These are phyloP conservation scores for Cladosporium sphaerospermum DNA, from an alignment of 2,329 filamentous ascomycete genomes.

Conservation along the genomic window DNA sequence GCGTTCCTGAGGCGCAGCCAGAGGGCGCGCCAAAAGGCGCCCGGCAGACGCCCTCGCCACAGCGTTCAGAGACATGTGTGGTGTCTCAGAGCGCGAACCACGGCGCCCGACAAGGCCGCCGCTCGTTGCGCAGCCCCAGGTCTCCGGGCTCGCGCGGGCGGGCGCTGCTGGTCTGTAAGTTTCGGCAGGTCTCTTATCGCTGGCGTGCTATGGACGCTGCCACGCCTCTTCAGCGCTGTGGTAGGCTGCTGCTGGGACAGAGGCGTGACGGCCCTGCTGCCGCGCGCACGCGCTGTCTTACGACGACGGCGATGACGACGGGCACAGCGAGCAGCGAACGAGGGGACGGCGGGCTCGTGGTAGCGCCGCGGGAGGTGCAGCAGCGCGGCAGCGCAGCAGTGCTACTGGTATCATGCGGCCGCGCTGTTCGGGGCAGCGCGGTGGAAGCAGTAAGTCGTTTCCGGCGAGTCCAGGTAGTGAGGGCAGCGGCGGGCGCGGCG, in stretches of 20 bases:
- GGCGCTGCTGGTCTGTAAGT: constrained; percentile 1
- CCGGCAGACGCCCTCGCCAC: not conserved
- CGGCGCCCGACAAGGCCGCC: not conserved
- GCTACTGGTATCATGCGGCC: not conserved
- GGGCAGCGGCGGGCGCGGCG: not conserved
- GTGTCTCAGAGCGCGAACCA: constrained; percentile 8
- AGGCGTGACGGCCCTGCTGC: not conserved
- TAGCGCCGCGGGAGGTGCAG: too few relatives aligned
- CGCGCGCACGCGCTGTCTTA: not conserved
- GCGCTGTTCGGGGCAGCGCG: not conserved
- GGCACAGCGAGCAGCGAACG: too few relatives aligned
- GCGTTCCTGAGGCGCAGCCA: constrained; percentile 9
- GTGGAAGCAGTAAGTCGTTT: constrained; percentile 5
- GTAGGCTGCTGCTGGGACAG: not conserved
- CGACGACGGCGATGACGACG: not conserved
- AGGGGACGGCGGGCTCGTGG: not conserved
- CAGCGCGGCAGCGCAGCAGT: not conserved
- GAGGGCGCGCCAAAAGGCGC: constrained; percentile 1
- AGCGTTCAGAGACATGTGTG: constrained; percentile 4
- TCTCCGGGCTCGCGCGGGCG: not conserved
- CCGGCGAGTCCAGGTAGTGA: not conserved
- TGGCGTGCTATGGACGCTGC: not conserved
- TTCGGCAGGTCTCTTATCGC: constrained; percentile 9
- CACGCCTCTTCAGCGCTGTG: constrained; percentile 1
- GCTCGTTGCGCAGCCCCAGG: not conserved